Percentiles rank a stretch among this genome's conserved stretches.
Conservation (phyloP, 495 filamentous ascomycete genomes). For the Glonium stellatum region DNA sequence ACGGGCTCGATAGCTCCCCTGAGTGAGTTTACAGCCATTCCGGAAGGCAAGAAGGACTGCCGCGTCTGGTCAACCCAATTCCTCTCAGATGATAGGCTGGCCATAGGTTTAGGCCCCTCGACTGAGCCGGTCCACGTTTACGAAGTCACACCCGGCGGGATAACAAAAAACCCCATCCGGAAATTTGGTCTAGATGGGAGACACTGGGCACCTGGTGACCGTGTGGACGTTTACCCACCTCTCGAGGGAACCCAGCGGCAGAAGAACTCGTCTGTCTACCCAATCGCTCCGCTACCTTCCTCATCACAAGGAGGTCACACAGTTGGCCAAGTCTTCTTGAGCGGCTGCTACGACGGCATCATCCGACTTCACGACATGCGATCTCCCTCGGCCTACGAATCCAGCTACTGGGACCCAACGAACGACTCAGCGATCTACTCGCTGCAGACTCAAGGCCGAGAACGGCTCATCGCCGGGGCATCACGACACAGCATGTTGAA, state of each 20-base stretch:
- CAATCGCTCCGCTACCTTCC: conserved; percentile 45
- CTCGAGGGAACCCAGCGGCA: conserved; percentile 7
- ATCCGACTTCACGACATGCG: conserved; percentile 65
- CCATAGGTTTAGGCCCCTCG: conserved; percentile 44
- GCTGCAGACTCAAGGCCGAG: conserved; percentile 48
- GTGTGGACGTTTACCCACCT: background rate
- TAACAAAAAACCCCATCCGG: conserved; percentile 36
- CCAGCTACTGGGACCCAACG: conserved; percentile 49
- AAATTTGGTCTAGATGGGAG: conserved; percentile 19
- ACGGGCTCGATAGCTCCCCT: conserved; percentile 34
- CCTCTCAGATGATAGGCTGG: conserved; percentile 43
- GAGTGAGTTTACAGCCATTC: conserved; percentile 33
- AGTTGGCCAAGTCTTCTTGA: conserved; percentile 50
- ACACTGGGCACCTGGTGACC: conserved; percentile 1
- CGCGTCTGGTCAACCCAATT: conserved; percentile 47
- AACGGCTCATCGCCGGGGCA: conserved; percentile 53
- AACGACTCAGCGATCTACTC: conserved; percentile 54
- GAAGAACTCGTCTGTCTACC: conserved; percentile 38
- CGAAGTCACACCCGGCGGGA: conserved; percentile 39
- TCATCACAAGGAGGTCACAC: conserved; percentile 27
- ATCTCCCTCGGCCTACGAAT: conserved; percentile 42
- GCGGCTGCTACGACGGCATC: conserved; percentile 54
- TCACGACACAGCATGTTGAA: conserved; percentile 54
- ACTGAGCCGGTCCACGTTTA: conserved; percentile 45
- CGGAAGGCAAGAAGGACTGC: conserved; percentile 26